Base-by-base conservation (phyloP, 2,329 filamentous ascomycete genomes). In the Stylonectria norvegica region DNA sequence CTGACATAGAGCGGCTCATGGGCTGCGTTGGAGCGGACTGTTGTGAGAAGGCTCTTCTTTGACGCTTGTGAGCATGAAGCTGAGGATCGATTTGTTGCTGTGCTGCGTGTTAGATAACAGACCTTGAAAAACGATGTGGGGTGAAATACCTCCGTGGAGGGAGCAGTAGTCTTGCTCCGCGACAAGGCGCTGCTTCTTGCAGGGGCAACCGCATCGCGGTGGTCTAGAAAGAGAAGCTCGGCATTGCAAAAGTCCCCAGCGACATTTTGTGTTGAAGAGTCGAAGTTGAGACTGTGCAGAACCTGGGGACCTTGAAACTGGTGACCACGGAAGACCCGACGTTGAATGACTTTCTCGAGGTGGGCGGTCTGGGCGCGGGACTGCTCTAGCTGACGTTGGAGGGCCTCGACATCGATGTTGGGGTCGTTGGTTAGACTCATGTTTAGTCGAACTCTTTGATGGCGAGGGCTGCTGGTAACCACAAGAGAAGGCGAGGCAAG, bases 1-100 rank as follows among this genome's bases (percentile, higher is more conserved):
- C 68, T 27, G 71, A 75, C 11, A 60, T 57, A 38, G 62, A 67
- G 40, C 72, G 69, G 50, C 65, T 62, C 71, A 75, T 75, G 45
- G 60, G 58, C 20, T 65, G 60, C 1, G 63, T 58, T 7, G 57
- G 45, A 10, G 58, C 42, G 1, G 54, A 48, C 39, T 63, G 59
- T 31, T 62, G 60, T 18, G 59, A 62, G 29, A 47, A 47, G 15
- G 55, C 50, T 19, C 56, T 51, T 31, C 48, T 47, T 42, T 52
- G 56, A 20, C 49, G 48, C 34, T 47, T 49, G 29, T 40, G 34
- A 5, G 50, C 46, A 23, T 15, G n/a, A n/a, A n/a, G n/a, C n/a
- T n/a, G n/a, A n/a, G n/a, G n/a, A n/a, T n/a, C n/a, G n/a, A n/a
- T n/a, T n/a, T n/a, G n/a, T n/a, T n/a, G n/a, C n/a, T n/a, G n/a